These are phyloP conservation scores for Botryotinia convoluta DNA, from an alignment of 2,329 filamentous ascomycete species.

Conservation along the genomic window DNA sequence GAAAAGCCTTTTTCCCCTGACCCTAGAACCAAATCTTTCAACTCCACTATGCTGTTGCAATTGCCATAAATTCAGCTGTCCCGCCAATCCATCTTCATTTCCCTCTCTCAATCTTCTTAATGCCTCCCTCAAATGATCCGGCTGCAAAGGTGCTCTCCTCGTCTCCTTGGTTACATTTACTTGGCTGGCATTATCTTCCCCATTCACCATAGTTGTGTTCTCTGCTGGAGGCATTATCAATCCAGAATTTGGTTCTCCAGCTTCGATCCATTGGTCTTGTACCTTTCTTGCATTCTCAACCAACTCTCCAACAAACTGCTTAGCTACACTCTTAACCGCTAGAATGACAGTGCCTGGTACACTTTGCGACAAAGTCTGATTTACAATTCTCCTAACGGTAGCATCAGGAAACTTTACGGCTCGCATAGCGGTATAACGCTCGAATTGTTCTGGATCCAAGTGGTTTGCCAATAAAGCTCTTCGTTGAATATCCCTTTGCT, in stretches of 20 bases:
- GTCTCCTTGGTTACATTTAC: conserved; percentile 39
- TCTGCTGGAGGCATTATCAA: conserved; percentile 45
- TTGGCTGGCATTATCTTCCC: conserved; percentile 30
- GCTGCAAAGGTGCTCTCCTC: conserved; percentile 59
- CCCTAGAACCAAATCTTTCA: conserved; percentile 50
- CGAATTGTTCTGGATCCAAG: conserved; percentile 65
- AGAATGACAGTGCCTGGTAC: conserved; percentile 71
- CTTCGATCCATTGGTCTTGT: conserved; percentile 67
- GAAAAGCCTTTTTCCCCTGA: conserved; percentile 36
- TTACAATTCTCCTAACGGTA: conserved; percentile 72
- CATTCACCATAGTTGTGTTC: conserved; percentile 16
- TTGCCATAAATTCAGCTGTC: conserved; percentile 60
- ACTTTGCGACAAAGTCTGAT: conserved; percentile 76
- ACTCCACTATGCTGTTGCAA: conserved; percentile 57
- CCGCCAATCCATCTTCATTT: conserved; percentile 58
- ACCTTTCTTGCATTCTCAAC: conserved; percentile 69
- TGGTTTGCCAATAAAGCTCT: conserved; percentile 60
- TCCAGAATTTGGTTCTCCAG: conserved; percentile 57
- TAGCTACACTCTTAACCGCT: conserved; percentile 72
- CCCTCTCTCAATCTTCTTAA: conserved; percentile 64
- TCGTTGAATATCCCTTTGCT: conserved; percentile 58
- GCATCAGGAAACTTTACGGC: conserved; percentile 66
- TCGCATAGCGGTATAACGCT: conserved; percentile 69
- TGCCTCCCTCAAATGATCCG: conserved; percentile 74
- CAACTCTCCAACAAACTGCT: conserved; percentile 73